These are phyloP conservation scores for Cryptococcus floricola DNA, from an alignment of 1,284 basidiomycete genomes.

Conservation along the genomic window DNA sequence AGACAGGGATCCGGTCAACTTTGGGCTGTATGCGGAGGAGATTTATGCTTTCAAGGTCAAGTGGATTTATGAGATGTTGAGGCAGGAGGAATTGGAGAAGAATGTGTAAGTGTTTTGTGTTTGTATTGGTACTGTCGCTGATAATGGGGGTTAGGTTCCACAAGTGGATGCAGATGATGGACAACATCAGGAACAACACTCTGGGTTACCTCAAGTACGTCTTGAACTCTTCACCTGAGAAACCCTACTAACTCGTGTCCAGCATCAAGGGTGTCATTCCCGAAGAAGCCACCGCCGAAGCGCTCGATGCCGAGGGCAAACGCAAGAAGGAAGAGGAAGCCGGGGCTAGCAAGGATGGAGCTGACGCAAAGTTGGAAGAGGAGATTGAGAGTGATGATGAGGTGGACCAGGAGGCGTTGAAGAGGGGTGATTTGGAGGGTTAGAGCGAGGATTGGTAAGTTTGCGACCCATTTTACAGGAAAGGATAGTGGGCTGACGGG, in stretches of 20 bases:
- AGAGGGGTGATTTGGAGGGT: slow-evolving; percentile 67
- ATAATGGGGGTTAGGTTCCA: slow-evolving; percentile 30
- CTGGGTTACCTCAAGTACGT: slow-evolving; percentile 28
- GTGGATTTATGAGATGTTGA: slow-evolving; percentile 78
- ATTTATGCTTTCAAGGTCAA: slow-evolving; percentile 78
- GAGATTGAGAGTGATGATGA: slow-evolving; percentile 55
- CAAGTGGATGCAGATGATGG: slow-evolving; percentile 47
- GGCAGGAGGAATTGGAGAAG: slow-evolving; percentile 71
- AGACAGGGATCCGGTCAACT: slow-evolving; percentile 53
- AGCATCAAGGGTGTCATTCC: slow-evolving; percentile 70
- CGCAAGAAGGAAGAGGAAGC: slow-evolving; percentile 51
- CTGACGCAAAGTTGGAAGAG: slow-evolving; percentile 32
- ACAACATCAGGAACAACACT: slow-evolving; percentile 22
- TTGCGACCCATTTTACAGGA: too few relatives aligned
- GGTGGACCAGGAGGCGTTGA: slow-evolving; percentile 58
- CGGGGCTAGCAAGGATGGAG: not conserved
- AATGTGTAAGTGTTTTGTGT: slow-evolving; percentile 60
- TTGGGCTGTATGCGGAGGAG: slow-evolving; percentile 59
- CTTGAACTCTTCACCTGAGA: slow-evolving; percentile 52
- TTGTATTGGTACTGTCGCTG: not conserved
- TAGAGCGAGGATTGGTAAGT: slow-evolving; percentile 29
- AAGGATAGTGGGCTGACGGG: too few relatives aligned
- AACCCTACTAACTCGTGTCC: not conserved
- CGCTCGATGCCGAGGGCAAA: slow-evolving; percentile 60
- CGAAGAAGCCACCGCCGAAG: slow-evolving; percentile 49